These are phyloP conservation scores for Talaromyces proteolyticus DNA, from an alignment of 495 filamentous ascomycete species.

Conservation along the genomic window DNA sequence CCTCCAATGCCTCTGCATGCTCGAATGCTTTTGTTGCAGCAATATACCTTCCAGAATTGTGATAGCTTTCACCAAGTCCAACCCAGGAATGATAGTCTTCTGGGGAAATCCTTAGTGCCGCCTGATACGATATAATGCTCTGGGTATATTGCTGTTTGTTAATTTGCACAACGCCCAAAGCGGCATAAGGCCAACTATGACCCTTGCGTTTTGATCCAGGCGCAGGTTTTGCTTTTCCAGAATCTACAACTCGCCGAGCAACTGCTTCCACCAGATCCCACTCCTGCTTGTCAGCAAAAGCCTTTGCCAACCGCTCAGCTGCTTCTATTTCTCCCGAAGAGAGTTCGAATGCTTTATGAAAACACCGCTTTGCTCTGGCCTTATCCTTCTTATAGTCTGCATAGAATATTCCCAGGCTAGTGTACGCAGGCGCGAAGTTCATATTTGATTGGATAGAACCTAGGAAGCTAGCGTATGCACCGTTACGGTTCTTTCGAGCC, in stretches of 20 bases:
- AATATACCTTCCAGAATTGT: constrained; percentile 86
- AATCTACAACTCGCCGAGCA: constrained; percentile 85
- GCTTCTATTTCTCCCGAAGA: constrained; percentile 82
- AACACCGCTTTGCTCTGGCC: constrained; percentile 78
- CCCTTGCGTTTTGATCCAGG: constrained; percentile 88
- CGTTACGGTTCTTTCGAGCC: constrained; percentile 68
- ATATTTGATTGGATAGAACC: constrained; percentile 79
- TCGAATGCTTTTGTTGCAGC: constrained; percentile 88
- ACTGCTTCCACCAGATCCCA: constrained; percentile 96
- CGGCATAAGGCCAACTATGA: constrained; percentile 94
- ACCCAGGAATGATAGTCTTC: constrained; percentile 93
- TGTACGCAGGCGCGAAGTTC: constrained; percentile 90
- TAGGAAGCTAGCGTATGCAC: constrained; percentile 79
- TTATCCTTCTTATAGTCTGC: constrained; percentile 85
- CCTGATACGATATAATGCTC: constrained; percentile 85
- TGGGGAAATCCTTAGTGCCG: constrained; percentile 77
- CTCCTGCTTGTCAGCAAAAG: constrained; percentile 82
- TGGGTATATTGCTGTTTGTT: constrained; percentile 88
- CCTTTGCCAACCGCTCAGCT: constrained; percentile 77
- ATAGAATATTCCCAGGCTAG: constrained; percentile 91
- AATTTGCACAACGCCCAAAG: constrained; percentile 90
- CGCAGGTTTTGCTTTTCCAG: constrained; percentile 79
- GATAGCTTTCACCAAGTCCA: constrained; percentile 91
- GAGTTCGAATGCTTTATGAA: constrained; percentile 94
- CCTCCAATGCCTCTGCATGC: constrained; percentile 66